These are phyloP conservation scores for Trapa incisa DNA, from an alignment of 345 rosid genomes.

Conservation along the genomic window DNA sequence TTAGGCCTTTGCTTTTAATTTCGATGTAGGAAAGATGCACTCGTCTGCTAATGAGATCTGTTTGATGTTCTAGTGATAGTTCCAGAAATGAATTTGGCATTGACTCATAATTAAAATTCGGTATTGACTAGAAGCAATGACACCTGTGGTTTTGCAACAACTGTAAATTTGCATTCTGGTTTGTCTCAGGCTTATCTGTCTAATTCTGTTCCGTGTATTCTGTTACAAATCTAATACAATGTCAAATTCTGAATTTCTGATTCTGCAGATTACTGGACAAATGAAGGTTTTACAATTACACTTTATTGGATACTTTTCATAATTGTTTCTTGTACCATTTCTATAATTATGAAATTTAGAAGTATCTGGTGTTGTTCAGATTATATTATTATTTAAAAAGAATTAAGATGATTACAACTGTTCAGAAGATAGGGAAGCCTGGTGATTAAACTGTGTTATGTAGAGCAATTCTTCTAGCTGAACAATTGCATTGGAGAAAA, in stretches of 20 bases:
- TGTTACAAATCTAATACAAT: background rate
- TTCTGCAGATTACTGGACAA: no score
- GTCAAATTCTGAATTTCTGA: no score
- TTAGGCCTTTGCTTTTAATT: background rate
- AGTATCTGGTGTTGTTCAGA: no score
- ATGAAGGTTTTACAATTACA: no score
- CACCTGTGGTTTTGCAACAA: background rate
- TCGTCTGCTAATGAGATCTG: background rate
- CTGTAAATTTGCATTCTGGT: background rate
- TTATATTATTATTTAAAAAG: no score
- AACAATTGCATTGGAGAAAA: no score
- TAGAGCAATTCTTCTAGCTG: no score
- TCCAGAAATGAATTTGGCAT: background rate
- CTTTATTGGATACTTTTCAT: no score
- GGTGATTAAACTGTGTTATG: no score
- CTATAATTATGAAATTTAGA: no score
- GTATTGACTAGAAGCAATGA: background rate
- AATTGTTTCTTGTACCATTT: no score
- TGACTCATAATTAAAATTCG: background rate
- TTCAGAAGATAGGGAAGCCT: background rate
- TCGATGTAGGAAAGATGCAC: background rate
- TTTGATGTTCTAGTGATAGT: background rate
- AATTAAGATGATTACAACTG: background rate
- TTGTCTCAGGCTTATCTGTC: background rate
- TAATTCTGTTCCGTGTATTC: background rate